phyloP scores from a whole-genome alignment of 2,329 filamentous ascomycete species.

The Scedosporium boydii region DNA sequence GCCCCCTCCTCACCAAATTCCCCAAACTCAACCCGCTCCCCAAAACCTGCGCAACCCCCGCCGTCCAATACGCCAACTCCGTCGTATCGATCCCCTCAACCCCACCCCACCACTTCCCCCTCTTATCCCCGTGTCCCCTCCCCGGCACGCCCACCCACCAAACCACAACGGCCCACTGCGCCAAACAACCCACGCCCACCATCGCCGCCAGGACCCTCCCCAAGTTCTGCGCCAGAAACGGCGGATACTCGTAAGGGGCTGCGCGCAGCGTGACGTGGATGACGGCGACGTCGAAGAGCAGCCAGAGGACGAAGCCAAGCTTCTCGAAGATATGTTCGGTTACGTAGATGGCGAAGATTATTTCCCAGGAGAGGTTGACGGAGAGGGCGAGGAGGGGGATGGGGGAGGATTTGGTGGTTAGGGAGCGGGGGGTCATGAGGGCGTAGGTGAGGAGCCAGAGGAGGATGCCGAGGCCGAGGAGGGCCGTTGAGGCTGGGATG shows the following conservation, averaged over 20 bases:
- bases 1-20: slow-evolving; percentile 34
- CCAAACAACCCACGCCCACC: slow-evolving; percentile 25
- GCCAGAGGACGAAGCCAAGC: slow-evolving; percentile 35
- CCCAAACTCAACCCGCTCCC: slow-evolving; percentile 28
- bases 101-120: slow-evolving; percentile 33
- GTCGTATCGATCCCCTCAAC: slow-evolving; percentile 33
- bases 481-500: slow-evolving; percentile 22
- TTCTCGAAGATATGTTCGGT: slow-evolving; percentile 32
- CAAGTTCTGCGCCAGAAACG: slow-evolving; percentile 31
- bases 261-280: slow-evolving; percentile 35
- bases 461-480: slow-evolving; percentile 25
- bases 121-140: slow-evolving; percentile 29
- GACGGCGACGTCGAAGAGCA: slow-evolving; percentile 37
- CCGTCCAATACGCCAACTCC: slow-evolving; percentile 40
- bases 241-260: slow-evolving; percentile 32
- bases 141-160: slow-evolving; percentile 38
- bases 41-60: slow-evolving; percentile 31
- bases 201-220: slow-evolving; percentile 23
- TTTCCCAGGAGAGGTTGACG: slow-evolving; percentile 42
- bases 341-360: slow-evolving; percentile 37
- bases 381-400: slow-evolving; percentile 39
- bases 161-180: slow-evolving; percentile 30
- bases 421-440: slow-evolving; percentile 34
- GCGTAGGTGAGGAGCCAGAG: slow-evolving; percentile 35
- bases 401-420: slow-evolving; percentile 36